Evolutionary conservation across 805 yeast genomes (phyloP), one percentile per base, ranked within the genome.

Genomic region (Ogataea pignaliae): DNA sequence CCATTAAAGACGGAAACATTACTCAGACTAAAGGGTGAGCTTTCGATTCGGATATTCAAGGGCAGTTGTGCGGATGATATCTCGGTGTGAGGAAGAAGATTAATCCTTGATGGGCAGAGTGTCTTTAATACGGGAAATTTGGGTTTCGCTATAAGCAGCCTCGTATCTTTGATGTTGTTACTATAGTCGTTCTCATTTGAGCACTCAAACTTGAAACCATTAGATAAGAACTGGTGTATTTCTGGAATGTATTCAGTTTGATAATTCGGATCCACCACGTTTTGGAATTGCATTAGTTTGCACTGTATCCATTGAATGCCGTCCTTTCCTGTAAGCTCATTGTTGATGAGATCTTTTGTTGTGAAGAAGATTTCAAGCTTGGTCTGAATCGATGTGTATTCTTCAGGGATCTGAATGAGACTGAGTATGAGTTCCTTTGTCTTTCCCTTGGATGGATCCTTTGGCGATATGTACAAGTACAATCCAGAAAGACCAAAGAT

Each of bases 101-200:
- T 7, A 5, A 48, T 13, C 1, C 38, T 42, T 16, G 29, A 44
- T 12, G 37, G 17, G 15, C 29, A 17, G 12, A 50, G 32, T 3
- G 33, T 13, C 10, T 37, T 35, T 5, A 15, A 29, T 6, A 51
- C 28, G 2, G 46, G 36, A 36, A 35, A 49, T 21, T 45, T 44
- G 11, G 56, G 51, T 29, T 41, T 43, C 2, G 49, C 53, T 1
- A 49, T 40, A 13, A 52, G 17, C 2, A 52, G 30, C 34, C 45
- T 43, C 0, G 51, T 37, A 34, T 63, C 47, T 54, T 70, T 69
- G 26, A 66, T 71, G 47, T 69, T 69, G 45, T 70, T 75, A 14
- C 60, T 44, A 14, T 68, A 63, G 35, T 62, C 54, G 39, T 70
- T 36, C 30, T 34, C 42, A 15, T n/a, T 36, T 10, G 40, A 42